phyloP scores from a whole-genome alignment of 164 flowering plant species.

The Taxillus chinensis region DNA sequence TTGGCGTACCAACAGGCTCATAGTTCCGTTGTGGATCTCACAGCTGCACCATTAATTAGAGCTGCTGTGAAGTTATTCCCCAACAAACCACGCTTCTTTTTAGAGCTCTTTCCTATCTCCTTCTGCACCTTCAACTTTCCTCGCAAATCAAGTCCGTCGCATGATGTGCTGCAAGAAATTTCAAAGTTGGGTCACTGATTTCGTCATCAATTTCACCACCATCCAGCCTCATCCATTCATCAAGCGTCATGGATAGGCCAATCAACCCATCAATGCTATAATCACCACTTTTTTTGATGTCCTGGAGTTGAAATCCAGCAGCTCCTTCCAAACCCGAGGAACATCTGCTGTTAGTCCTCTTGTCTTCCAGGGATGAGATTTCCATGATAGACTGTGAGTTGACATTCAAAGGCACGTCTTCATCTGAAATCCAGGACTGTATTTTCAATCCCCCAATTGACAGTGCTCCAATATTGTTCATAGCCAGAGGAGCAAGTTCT shows the following conservation, averaged over 20 bases:
- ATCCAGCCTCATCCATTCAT: slow-evolving; percentile 90
- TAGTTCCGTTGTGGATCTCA: slow-evolving; percentile 83
- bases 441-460: slow-evolving; percentile 87
- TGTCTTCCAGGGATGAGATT: slow-evolving; percentile 55
- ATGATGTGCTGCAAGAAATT: slow-evolving; percentile 83
- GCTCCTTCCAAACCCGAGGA: slow-evolving; percentile 71
- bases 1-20: slow-evolving; percentile 91
- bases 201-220: slow-evolving; percentile 71
- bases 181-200: slow-evolving; percentile 60
- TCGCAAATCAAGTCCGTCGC: slow-evolving; percentile 42
- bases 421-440: slow-evolving; percentile 80
- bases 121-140: slow-evolving; percentile 44
- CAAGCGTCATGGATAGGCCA: slow-evolving; percentile 79
- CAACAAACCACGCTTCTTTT: slow-evolving; percentile 62
- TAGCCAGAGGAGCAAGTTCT: slow-evolving; percentile 88
- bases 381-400: slow-evolving; percentile 55
- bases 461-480: slow-evolving; percentile 91
- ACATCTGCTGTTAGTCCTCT: slow-evolving; percentile 33
- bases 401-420: too few species aligned
- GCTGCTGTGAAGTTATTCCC: slow-evolving; percentile 89
- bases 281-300: slow-evolving; percentile 44
- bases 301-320: slow-evolving; percentile 67
- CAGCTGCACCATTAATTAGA: slow-evolving; percentile 83
- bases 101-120: slow-evolving; percentile 40
- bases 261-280: slow-evolving; percentile 71